Conservation (phyloP, 192 early-diverging fungal species). For the Physocladia obscura region DNA sequence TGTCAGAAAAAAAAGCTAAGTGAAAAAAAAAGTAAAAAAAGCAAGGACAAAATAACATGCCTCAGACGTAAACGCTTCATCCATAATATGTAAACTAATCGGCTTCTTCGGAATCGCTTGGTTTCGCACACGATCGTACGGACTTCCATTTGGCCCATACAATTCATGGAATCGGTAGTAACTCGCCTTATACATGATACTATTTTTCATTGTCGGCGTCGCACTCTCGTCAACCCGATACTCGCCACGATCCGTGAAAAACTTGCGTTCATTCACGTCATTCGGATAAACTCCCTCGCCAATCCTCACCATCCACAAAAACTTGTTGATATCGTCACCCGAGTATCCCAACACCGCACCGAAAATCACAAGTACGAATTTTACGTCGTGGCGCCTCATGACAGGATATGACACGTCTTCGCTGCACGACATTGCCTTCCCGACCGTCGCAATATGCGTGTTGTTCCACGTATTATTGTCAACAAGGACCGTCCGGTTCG, state of each 20-base stretch:
- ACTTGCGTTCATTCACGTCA: constrained; percentile 83
- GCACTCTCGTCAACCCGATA: constrained; percentile 92
- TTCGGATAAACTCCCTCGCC: constrained; percentile 96
- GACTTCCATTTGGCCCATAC: constrained; percentile 65
- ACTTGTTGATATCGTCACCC: constrained; percentile 99
- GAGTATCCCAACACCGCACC: constrained; percentile 96
- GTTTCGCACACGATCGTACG: constrained; percentile 82
- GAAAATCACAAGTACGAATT: constrained; percentile 96
- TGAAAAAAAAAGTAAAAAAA: background rate
- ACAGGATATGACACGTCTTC: constrained; percentile 94
- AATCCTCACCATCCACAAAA: constrained; percentile 99
- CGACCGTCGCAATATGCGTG: constrained; percentile 99
- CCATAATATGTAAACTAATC: constrained; percentile 80
- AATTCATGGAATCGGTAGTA: constrained; percentile 95
- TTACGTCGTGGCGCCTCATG: constrained; percentile 89
- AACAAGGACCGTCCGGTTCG: constrained; percentile 92
- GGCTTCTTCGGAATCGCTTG: constrained; percentile 71
- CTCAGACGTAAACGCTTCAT: constrained; percentile 64
- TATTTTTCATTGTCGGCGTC: constrained; percentile 83
- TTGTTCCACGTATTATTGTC: constrained; percentile 99
- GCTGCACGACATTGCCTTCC: constrained; percentile 84
- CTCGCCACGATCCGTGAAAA: constrained; percentile 86
- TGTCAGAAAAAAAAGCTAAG: background rate
- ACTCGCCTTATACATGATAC: constrained; percentile 95
- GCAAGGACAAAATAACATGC: background rate